These are phyloP conservation scores for Fraxinus greggii DNA, from an alignment of 305 asterid genomes.

Conservation along the genomic window DNA sequence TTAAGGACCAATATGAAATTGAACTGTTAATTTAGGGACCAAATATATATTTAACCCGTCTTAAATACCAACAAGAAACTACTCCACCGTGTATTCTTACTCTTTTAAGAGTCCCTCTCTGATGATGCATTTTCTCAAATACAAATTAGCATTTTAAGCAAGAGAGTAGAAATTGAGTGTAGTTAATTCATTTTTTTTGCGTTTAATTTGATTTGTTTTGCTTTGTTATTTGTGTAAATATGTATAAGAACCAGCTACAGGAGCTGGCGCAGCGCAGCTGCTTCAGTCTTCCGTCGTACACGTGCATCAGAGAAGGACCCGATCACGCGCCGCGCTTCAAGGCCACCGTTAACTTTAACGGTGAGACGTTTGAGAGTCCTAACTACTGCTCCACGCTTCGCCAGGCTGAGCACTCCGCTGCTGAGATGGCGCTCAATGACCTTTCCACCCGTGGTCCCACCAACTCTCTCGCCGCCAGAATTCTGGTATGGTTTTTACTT, in stretches of 20 bases:
- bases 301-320: slow-evolving; percentile 44
- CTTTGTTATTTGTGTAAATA: slow-evolving; percentile 27
- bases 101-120: neutral
- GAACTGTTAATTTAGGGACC: no score
- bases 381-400: no score
- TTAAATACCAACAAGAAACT: neutral
- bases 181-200: neutral
- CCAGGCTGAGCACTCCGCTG: no score
- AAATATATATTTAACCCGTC: neutral
- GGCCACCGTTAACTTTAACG: no score
- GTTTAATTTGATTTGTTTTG: neutral
- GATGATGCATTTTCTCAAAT: slow-evolving; percentile 25
- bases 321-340: no score
- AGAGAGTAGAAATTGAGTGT: slow-evolving; percentile 12
- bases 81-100: neutral
- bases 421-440: no score
- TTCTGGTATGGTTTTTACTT: no score
- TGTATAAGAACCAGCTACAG: slow-evolving; percentile 83
- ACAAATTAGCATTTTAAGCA: slow-evolving; percentile 4
- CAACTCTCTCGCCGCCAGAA: no score
- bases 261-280: slow-evolving; percentile 92
- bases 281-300: slow-evolving; percentile 71
- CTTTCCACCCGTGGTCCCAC: no score
- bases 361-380: no score
- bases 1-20: no score